Percentiles rank a stretch among this genome's conserved stretches.
phyloP scores from a whole-genome alignment of 352 stramenopile genomes.

The Plasmopara viticola region DNA sequence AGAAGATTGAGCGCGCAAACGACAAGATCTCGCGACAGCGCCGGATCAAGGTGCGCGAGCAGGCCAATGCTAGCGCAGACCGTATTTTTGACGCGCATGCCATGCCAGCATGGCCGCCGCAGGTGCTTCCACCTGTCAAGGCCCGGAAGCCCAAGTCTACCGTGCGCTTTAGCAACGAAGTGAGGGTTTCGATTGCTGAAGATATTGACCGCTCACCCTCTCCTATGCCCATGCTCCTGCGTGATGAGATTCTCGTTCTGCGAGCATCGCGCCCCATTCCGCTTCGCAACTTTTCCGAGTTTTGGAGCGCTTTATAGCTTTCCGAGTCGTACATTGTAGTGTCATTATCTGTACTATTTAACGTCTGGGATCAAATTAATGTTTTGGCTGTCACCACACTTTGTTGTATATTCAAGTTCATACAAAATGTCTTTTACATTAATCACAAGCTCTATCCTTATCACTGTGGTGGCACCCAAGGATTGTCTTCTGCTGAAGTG shows the following conservation, averaged over 20 bases:
- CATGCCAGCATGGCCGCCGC: slow-evolving; percentile 19
- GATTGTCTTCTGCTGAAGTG: slow-evolving; percentile 42
- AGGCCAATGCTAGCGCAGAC: slow-evolving; percentile 43
- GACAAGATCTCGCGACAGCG: slow-evolving; percentile 70
- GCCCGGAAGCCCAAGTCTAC: slow-evolving; percentile 21
- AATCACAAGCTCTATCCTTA: no score
- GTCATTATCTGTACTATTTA: slow-evolving; percentile 24
- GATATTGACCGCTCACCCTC: slow-evolving; percentile 50
- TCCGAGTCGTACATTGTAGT: no score
- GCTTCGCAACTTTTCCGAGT: slow-evolving; percentile 70
- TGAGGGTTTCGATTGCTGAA: slow-evolving; percentile 34
- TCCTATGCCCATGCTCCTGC: slow-evolving; percentile 56
- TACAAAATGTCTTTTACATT: no score
- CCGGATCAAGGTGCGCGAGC: slow-evolving; percentile 48
- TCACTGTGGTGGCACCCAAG: slow-evolving; percentile 18
- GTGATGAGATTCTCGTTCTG: slow-evolving; percentile 75
- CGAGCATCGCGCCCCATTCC: slow-evolving; percentile 67
- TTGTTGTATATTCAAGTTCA: no score
- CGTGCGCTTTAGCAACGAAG: slow-evolving; percentile 60
- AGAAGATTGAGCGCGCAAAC: slow-evolving; percentile 79
- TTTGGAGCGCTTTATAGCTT: slow-evolving; percentile 51
- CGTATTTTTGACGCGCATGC: slow-evolving; percentile 19
- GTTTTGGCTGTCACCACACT: no score
- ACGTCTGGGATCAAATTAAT: slow-evolving; percentile 7
- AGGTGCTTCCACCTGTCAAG: slow-evolving; percentile 22